These are phyloP conservation scores for Linnemannia exigua DNA, from an alignment of 192 early-diverging fungal genomes.

Conservation along the genomic window DNA sequence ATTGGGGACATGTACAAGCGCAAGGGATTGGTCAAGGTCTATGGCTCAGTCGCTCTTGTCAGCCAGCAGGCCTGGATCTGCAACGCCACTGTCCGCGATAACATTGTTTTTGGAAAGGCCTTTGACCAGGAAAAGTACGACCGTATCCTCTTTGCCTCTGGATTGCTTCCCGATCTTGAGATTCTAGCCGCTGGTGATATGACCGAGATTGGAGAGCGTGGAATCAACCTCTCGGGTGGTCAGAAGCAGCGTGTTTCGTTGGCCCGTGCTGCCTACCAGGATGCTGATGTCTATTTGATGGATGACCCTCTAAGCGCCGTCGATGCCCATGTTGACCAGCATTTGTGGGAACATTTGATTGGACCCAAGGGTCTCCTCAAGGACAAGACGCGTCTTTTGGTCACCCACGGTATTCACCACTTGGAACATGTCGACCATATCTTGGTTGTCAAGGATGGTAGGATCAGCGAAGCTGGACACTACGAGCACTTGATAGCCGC, in stretches of 20 bases:
- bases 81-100: conserved; percentile 92
- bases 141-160: conserved; percentile 80
- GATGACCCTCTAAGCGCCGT: conserved; percentile 74
- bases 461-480: conserved; percentile 74
- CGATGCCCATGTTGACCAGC: conserved; percentile 75
- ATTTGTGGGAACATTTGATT: conserved; percentile 91
- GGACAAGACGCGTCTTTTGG: conserved; percentile 83
- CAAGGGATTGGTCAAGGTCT: conserved; percentile 72
- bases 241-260: conserved; percentile 84
- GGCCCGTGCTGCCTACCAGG: conserved; percentile 87
- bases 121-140: conserved; percentile 84
- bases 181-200: conserved; percentile 88
- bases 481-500: conserved; percentile 75
- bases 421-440: conserved; percentile 76
- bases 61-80: conserved; percentile 89
- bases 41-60: conserved; percentile 77
- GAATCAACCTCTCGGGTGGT: conserved; percentile 93
- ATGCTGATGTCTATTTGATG: conserved; percentile 73
- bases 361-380: conserved; percentile 87
- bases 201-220: conserved; percentile 94
- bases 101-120: conserved; percentile 89
- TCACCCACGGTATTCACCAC: conserved; percentile 86
- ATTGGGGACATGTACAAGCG: conserved; percentile 90
- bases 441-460: conserved; percentile 79
- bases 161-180: conserved; percentile 85